Evolutionary conservation across 1,284 basidiomycete genomes (phyloP).

Genomic region (Moniliophthora roreri): DNA sequence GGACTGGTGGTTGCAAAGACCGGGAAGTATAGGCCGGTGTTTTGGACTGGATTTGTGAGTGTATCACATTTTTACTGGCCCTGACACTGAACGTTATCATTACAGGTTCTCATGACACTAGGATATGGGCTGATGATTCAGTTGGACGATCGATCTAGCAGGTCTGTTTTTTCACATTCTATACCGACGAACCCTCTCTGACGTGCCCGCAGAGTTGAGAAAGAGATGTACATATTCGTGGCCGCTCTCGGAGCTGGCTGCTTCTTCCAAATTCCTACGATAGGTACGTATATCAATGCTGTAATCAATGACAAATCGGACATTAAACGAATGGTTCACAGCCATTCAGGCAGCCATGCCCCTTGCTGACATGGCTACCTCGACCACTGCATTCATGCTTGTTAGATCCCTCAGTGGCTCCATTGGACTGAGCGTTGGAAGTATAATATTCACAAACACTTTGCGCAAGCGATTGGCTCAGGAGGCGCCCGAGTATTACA

Average conservation of each 20-base stretch:
- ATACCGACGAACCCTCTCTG: too few species aligned
- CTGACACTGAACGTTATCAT: constrained; percentile 18
- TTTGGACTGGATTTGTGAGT: constrained; percentile 29
- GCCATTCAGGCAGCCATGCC: constrained; percentile 47
- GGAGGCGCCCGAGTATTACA: background rate
- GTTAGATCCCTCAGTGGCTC: constrained; percentile 35
- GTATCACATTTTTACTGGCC: background rate
- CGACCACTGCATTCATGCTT: constrained; percentile 33
- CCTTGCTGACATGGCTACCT: constrained; percentile 44
- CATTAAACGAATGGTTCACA: constrained; percentile 22
- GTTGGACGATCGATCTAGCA: constrained; percentile 29
- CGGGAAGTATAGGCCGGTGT: constrained; percentile 35
- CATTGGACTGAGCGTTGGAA: constrained; percentile 35
- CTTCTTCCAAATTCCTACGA: constrained; percentile 33
- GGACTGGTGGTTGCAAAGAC: constrained; percentile 37
- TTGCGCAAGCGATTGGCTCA: background rate
- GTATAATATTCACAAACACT: constrained; percentile 27
- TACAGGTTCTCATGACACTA: constrained; percentile 28
- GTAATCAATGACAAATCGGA: background rate
- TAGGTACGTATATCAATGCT: constrained; percentile 7
- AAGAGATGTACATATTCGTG: constrained; percentile 35
- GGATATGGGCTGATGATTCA: constrained; percentile 31
- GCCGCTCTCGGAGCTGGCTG: constrained; percentile 34
- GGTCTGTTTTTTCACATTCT: constrained; percentile 15
- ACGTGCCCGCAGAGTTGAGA: constrained; percentile 19